These are phyloP conservation scores for Sporothrix sp. DNA, from an alignment of 2,329 filamentous ascomycete genomes.

Conservation along the genomic window DNA sequence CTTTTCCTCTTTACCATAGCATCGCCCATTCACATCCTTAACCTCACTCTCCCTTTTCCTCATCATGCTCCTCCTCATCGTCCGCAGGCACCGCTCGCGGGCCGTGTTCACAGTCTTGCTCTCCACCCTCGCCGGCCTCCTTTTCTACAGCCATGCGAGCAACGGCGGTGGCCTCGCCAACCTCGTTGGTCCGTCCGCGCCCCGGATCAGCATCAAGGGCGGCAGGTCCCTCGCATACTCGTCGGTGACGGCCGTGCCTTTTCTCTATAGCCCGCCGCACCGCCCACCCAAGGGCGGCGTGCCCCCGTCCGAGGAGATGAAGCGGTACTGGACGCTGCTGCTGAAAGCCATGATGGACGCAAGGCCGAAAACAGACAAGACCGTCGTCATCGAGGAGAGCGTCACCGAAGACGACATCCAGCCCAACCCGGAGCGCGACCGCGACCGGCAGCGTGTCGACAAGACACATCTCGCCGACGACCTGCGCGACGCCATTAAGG, in stretches of 20 bases:
- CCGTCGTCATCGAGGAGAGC: conserved; percentile 3
- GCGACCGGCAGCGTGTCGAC: conserved; percentile 5
- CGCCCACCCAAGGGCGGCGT: conserved; percentile 5
- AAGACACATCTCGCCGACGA: conserved; percentile 7
- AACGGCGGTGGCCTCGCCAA: background rate
- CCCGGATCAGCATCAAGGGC: background rate
- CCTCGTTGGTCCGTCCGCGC: background rate
- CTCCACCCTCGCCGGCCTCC: background rate
- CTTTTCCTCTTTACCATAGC: no score
- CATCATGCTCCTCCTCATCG: background rate
- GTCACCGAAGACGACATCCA: conserved; percentile 10
- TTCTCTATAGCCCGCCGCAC: background rate
- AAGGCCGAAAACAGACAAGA: conserved; percentile 7
- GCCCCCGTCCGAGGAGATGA: conserved; percentile 16
- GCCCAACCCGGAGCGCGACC: conserved; percentile 5
- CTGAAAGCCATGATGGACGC: conserved; percentile 10
- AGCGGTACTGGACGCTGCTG: conserved; percentile 15
- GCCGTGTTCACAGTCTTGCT: background rate
- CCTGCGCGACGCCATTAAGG: conserved; percentile 5
- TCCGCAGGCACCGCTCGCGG: background rate
- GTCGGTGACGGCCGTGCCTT: no score
- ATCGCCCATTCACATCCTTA: no score
- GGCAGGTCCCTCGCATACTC: background rate
- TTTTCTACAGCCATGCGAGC: background rate
- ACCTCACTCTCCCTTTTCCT: background rate